Conservation (phyloP, 2,329 filamentous ascomycete species). For the Trichoderma lentiforme region DNA sequence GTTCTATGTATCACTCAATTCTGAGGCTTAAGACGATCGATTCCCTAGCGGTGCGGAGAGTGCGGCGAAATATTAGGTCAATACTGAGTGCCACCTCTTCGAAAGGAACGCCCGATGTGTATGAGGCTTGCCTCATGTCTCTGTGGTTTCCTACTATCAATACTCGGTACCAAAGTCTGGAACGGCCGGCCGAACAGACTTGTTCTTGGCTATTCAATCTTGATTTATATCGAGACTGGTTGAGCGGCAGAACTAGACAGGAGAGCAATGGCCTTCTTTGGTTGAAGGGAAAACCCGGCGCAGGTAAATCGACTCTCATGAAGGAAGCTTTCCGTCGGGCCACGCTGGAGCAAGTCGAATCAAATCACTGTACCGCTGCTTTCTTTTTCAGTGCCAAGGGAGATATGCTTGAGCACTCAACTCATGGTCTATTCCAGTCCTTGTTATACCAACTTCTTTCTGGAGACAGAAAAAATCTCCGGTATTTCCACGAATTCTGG, state of each 20-base stretch:
- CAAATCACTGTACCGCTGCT: background rate
- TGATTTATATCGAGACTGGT: background rate
- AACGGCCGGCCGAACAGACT: background rate
- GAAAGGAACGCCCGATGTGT: background rate
- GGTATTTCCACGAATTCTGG: background rate
- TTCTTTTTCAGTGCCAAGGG: background rate
- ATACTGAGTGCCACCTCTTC: background rate
- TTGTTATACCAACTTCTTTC: background rate
- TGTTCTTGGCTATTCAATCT: background rate
- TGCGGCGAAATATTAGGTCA: too few relatives aligned
- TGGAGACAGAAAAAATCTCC: background rate
- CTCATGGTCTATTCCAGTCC: background rate
- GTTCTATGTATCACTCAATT: too few relatives aligned
- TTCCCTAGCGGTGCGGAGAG: too few relatives aligned
- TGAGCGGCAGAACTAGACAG: background rate
- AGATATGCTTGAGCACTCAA: background rate
- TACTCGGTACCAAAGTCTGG: background rate
- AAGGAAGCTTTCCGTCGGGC: background rate
- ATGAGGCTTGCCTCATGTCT: background rate
- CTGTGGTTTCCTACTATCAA: background rate
- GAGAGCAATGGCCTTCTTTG: background rate
- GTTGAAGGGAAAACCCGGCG: background rate
- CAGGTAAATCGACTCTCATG: background rate
- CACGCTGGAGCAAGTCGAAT: background rate
- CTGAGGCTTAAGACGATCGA: too few relatives aligned